Evolutionary conservation across 495 filamentous ascomycete genomes (phyloP), one percentile per base, ranked within the genome.

Genomic region (Astrocystis sublimbata): DNA sequence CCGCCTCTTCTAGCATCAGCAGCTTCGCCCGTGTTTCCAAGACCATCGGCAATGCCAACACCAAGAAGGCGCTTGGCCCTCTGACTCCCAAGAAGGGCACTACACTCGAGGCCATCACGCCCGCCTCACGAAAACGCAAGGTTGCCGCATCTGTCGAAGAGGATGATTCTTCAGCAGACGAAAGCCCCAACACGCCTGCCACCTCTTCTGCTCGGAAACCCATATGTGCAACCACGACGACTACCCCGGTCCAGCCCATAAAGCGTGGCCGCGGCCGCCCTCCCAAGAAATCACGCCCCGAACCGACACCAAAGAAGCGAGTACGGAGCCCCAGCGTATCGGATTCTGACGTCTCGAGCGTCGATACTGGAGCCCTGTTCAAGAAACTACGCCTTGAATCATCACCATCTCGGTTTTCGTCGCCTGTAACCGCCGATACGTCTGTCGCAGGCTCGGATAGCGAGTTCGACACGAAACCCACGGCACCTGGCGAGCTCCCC

Each of bases 371-470:
- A 42, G 53, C 49, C 17, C 68, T 81, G 9, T 65, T 79, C 51
- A 74, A 77, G 67, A 75, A 68, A 31, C 69, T 81, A 3, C 73
- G 74, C 43, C 60, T 79, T 21, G 73, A 76, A 19, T 74, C 74
- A 19, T 76, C 76, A 0, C 74, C 77, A 23, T 68, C 66, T 19
- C 46, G 72, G 24, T 65, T 36, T 38, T 68, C 69, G 1, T 69
- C 70, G 13, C 69, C 67, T 12, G 58, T 68, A 21, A 69, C 71
- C 2, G 59, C 66, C 28, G 68, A 72, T 50, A 74, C 73, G 9
- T 64, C 68, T 3, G 41, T 67, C 23, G 53, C 68, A 15, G 68
- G 61, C 24, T 69, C 65, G n/a, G 66, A 71, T 7, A 33, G 55
- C 38, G 69, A 75, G 12, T 56, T 60, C 38, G 75, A 78, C 24